A percentile compares a stretch with the other conserved stretches of the same genome.
Conservation (phyloP, 1,139 yeast genomes). For the Geotrichum australiense region DNA sequence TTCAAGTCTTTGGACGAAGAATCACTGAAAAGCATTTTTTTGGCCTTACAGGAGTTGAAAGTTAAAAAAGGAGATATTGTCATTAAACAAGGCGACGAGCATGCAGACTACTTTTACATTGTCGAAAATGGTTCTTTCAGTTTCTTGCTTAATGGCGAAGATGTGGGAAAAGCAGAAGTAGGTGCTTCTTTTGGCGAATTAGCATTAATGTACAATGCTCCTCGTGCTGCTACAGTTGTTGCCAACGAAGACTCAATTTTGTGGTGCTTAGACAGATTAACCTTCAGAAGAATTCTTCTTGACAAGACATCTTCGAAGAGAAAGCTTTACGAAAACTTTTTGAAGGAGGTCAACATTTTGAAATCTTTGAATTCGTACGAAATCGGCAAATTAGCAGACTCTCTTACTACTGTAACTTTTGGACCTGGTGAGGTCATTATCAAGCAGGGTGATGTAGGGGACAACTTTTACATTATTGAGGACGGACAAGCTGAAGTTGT, state of each 20-base stretch:
- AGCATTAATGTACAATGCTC: conserved; percentile 95
- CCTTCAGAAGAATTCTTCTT: conserved; percentile 83
- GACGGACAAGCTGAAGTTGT: conserved; percentile 76
- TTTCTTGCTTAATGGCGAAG: conserved; percentile 63
- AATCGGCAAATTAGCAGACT: conserved; percentile 90
- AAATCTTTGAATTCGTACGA: conserved; percentile 67
- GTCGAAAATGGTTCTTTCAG: conserved; percentile 83
- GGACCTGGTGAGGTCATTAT: conserved; percentile 70
- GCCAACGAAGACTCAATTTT: conserved; percentile 66
- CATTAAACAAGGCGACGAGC: conserved; percentile 86
- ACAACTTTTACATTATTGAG: conserved; percentile 84
- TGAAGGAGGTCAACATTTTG: conserved; percentile 80
- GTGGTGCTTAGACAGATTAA: conserved; percentile 91
- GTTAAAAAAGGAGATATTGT: conserved; percentile 57
- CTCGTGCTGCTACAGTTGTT: conserved; percentile 91
- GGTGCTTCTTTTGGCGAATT: conserved; percentile 95
- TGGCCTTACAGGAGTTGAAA: conserved; percentile 69
- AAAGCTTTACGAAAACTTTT: conserved; percentile 80
- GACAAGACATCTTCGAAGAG: conserved; percentile 90
- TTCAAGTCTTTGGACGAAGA: conserved; percentile 70
- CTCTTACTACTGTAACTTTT: conserved; percentile 71
- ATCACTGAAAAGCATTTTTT: conserved; percentile 67
- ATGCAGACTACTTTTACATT: conserved; percentile 85
- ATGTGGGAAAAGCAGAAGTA: conserved; percentile 68
- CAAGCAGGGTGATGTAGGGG: conserved; percentile 85